A percentile compares a stretch with the other conserved stretches of the same genome.
Evolutionary conservation across 257 asterid genomes (phyloP).

Genomic region (Haberlea rhodopensis): DNA sequence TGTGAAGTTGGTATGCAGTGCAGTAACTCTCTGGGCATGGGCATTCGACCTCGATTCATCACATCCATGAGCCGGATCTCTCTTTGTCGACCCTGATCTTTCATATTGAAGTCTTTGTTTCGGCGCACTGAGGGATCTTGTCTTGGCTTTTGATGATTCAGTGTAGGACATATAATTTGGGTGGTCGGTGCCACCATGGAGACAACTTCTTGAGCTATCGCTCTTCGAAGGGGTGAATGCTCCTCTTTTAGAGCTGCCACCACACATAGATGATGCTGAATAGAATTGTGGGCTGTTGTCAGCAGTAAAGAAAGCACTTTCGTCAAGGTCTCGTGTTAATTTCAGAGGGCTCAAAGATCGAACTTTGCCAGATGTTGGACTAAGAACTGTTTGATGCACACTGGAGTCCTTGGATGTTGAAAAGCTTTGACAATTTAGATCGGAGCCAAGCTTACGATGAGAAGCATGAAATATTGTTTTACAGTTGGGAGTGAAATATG

Average conservation of each 20-base stretch:
- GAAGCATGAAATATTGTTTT: constrained; percentile 53
- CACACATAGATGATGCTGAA: constrained; percentile 53
- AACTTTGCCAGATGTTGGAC: constrained; percentile 55
- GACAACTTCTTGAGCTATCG: constrained; percentile 62
- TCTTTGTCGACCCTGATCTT: constrained; percentile 60
- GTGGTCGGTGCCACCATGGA: constrained; percentile 57
- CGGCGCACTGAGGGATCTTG: constrained; percentile 83
- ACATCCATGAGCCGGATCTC: constrained; percentile 53
- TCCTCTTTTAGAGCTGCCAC: constrained; percentile 40
- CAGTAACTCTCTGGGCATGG: constrained; percentile 37
- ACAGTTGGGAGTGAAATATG: constrained; percentile 26
- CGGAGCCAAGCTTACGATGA: constrained; percentile 48
- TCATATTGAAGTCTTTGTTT: constrained; percentile 69
- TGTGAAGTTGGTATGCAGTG: constrained; percentile 40
- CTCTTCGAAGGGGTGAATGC: constrained; percentile 70
- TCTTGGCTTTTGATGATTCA: constrained; percentile 80
- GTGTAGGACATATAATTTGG: constrained; percentile 86
- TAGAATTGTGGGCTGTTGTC: constrained; percentile 55
- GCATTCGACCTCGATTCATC: constrained; percentile 33
- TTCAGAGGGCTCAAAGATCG: constrained; percentile 49
- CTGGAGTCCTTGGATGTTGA: constrained; percentile 62
- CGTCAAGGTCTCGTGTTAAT: constrained; percentile 33
- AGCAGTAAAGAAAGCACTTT: constrained; percentile 49
- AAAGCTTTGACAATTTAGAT: constrained; percentile 50
- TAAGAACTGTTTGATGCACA: constrained; percentile 39